These are phyloP conservation scores for Dillenia turbinata DNA, from an alignment of 164 flowering plant genomes.

Conservation along the genomic window DNA sequence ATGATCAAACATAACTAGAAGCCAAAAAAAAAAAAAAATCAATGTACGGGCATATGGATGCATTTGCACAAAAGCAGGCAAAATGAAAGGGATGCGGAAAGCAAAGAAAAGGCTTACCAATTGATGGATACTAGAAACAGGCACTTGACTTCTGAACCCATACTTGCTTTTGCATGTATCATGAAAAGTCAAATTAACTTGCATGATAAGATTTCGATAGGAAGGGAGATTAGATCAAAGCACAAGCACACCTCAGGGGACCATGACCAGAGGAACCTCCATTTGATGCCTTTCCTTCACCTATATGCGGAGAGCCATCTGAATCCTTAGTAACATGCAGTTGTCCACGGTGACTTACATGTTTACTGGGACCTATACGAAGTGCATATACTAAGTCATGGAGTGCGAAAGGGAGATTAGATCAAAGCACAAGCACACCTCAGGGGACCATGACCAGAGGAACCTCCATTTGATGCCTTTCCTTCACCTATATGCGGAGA, in stretches of 20 bases:
- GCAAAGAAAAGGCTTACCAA: too few relatives aligned
- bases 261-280: slow-evolving; percentile 54
- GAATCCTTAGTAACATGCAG: slow-evolving; percentile 46
- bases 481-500: slow-evolving; percentile 36
- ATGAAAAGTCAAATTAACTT: not conserved
- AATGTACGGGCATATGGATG: not conserved
- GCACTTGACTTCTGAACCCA: not conserved
- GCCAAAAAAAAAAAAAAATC: too few relatives aligned
- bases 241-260: slow-evolving; percentile 53
- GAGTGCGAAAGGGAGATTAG: not conserved
- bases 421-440: slow-evolving; percentile 35
- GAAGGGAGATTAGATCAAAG: not conserved
- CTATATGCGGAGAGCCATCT: slow-evolving; percentile 36
- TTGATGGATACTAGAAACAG: too few relatives aligned
- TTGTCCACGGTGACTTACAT: slow-evolving; percentile 62
- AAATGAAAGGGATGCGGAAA: too few relatives aligned
- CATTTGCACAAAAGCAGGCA: not conserved
- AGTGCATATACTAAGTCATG: not conserved
- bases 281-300: slow-evolving; percentile 57
- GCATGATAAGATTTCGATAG: not conserved
- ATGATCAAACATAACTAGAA: too few relatives aligned
- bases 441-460: slow-evolving; percentile 60
- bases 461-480: slow-evolving; percentile 51
- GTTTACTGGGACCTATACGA: slow-evolving; percentile 49
- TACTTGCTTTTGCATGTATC: not conserved